Evolutionary conservation across 1,284 basidiomycete genomes (phyloP), one percentile per base, ranked within the genome.

Genomic region (Pholiota adiposa): DNA sequence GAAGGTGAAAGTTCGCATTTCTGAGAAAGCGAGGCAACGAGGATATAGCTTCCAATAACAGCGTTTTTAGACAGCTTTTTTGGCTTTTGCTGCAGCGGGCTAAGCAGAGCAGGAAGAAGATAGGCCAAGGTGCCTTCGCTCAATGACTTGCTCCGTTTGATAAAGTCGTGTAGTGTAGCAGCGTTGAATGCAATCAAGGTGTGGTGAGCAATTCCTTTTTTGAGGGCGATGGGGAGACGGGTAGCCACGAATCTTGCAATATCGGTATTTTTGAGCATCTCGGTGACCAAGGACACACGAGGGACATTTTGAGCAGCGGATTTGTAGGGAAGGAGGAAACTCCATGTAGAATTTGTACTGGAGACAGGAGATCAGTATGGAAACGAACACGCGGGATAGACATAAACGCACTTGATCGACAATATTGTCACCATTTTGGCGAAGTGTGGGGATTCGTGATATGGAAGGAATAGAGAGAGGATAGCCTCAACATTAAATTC

Each of bases 401-500:
- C 7, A 21, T 27, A 25, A 46, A 75, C 86, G 21, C 65, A 92
- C 88, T 83, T 81, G 55, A 97, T 82, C 65, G 91, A 87, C 59
- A 95, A 78, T 67, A 98, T 96, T 3, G 91, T 89, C 41, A 97
- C 81, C 83, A 98, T 93, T 71, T 97, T 96, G 7, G 91, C 85
- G 73, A 99, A 99, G 72, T 98, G 96, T 0, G 92, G 89, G 2
- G 97, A 94, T 66, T 96, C 93, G 70, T 98, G 95, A 72, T 97
- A 98, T 0, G 97, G 97, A 27, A 98, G 76, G 75, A 98, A 98
- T 18, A 94, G 80, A 12, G 88, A 78, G 5, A 99, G 81, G 19
- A 96, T 69, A n/a, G 84, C 82, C 50, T 90, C 82, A 41, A 96
- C 83, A 69, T 98, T 97, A 79, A 98, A 96, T 72, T 98, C 96